Base-by-base conservation (phyloP, 306 rosid genomes). In the Abrus precatorius region DNA sequence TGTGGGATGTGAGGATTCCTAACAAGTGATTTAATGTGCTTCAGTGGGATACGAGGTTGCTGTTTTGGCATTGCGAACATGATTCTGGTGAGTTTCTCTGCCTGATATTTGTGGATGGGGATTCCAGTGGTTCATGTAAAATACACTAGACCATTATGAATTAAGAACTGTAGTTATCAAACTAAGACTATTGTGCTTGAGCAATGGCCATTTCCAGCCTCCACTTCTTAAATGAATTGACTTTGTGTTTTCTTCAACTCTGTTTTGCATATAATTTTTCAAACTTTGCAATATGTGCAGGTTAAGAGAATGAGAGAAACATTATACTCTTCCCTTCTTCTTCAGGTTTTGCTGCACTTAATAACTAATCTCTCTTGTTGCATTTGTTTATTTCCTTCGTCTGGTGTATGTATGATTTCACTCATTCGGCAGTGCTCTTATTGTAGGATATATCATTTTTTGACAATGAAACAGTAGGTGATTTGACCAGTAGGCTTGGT, bases 401-500 rank as follows among this genome's bases (percentile, higher is more conserved):
- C 40, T 70, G 75, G 80, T 66, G 6, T 74, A 45, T 66, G 6
- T 74, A 45, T 65, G 44, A 59, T 84, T 80, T 87, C 77, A 86
- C 90, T 84, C 89, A 82, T 81, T 76, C 53, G 61, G 48, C 48
- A 76, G 88, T 86, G 62, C 70, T 81, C 89, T 67, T 78, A 63
- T 87, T 89, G 94, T 90, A 95, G 99, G 99, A 95, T 86, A 91
- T 91, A 83, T 91, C 97, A 32, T 95, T 95, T 90, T 95, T 90
- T 87, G 99, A 95, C 89, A 34, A 77, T 86, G 98, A 91, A 87
- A 95, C 99, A 55, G 98, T 95, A 72, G 99, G 99, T 80, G 94
- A 90, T 87, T 87, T 95, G 90, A 95, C 98, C 72, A 95, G 99
- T 92, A 89, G 99, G 90, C 99, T 95, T 83, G 99, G 99, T 69